Base-by-base conservation (phyloP, 208 protist species). In the Spongospora subterranea region DNA sequence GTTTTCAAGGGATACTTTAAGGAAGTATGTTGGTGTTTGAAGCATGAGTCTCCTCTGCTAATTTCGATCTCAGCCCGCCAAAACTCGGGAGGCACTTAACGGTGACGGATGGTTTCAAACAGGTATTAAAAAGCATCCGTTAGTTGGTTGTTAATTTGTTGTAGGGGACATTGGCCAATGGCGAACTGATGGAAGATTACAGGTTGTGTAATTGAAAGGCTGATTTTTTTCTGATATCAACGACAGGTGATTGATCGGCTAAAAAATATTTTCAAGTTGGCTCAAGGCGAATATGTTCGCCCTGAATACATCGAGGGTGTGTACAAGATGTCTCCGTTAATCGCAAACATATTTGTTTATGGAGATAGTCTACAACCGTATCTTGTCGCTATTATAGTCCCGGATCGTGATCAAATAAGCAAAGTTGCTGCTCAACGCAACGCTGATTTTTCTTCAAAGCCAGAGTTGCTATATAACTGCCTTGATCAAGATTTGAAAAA, bases 261-360 rank as follows among this genome's bases (percentile, higher is more conserved):
- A 17, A 82, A 82, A n/a, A 82, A 82, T 35, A 82, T 82, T 20
- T 82, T 82, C n/a, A 82, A 82, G 71, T 35, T 82, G 6, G 71
- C 71, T 43, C 71, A 82, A 82, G 71, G 71, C n/a, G 71, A 82
- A 43, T 82, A 82, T 43, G 35, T 82, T 82, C 71, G 71, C n/a
- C 71, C 71, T 39, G 71, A 82, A 20, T n/a, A 82, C 35, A 82
- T 82, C n/a, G 71, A 82, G 71, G 71, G 17, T 20, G 71, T 82
- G 6, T 82, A 82, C 71, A 82, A 82, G n/a, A 82, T 82, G 71
- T 82, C 71, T 6, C 71, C 71, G n/a, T 82, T 82, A 20, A 82
- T 82, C 35, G 40, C 71, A 35, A 89, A 89, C 88, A 54, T 92
- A 29, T 92, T 92, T 39, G 91, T 92, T 11, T 89, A 92, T 88